Conservation (phyloP, 2,329 filamentous ascomycete species). For the Paraphaeosphaeria minitans region DNA sequence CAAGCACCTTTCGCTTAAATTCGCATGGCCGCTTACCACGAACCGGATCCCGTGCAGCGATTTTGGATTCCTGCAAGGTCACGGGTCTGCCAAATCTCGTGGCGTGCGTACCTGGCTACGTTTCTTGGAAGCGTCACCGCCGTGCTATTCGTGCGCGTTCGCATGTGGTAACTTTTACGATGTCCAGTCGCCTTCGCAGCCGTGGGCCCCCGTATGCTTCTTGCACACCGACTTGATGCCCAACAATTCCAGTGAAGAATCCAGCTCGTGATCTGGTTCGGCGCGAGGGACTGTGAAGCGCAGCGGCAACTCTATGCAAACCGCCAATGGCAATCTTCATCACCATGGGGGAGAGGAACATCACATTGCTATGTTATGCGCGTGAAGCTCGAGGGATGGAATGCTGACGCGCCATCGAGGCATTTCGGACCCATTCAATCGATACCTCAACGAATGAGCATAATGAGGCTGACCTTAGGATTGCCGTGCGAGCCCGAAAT, state of each 20-base stretch:
- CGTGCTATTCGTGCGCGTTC: constrained; percentile 3
- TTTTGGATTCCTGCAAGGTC: constrained; percentile 22
- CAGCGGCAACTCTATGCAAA: background rate
- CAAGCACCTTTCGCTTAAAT: constrained; percentile 18
- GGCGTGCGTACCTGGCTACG: background rate
- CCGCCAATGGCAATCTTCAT: background rate
- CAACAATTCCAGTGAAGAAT: background rate
- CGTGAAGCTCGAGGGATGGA: no score
- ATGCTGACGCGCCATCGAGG: background rate
- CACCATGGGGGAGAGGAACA: background rate
- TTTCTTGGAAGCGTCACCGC: background rate
- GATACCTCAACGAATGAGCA: background rate
- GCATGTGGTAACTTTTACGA: background rate
- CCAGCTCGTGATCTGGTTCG: background rate
- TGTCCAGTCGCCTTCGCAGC: background rate
- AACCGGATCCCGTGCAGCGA: constrained; percentile 27
- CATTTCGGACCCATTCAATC: background rate
- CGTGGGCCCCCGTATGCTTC: background rate
- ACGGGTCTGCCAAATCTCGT: constrained; percentile 7
- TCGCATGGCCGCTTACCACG: constrained; percentile 24
- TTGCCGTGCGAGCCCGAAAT: background rate
- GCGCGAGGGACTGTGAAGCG: background rate
- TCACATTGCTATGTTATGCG: background rate
- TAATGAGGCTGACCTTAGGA: background rate
- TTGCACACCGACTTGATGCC: constrained; percentile 5